Evolutionary conservation across 495 filamentous ascomycete species (phyloP), one percentile per base, ranked within the genome.

Genomic region (Aspergillus wentii): DNA sequence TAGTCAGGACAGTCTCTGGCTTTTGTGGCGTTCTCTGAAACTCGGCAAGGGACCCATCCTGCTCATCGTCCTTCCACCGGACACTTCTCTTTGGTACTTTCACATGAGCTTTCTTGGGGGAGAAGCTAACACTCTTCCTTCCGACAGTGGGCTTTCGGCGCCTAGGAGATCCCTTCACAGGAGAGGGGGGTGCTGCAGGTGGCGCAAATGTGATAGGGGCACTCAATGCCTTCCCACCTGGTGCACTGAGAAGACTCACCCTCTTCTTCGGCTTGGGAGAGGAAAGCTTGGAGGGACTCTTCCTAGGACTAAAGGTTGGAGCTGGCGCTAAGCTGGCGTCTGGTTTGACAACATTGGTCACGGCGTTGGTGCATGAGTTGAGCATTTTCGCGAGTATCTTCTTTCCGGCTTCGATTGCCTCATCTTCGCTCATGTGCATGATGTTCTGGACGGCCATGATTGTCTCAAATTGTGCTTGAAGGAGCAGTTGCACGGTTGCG

Each of bases 391-490:
- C 67, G 8, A 99, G 81, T 35, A 90, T 79, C n/a, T 57, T 71
- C 51, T 83, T 86, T 19, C 90, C 94, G 43, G 82, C 80, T 30
- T 82, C 66, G 18, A 95, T 71, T 4, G 90, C 90, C 38, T 95
- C 85, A 18, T 47, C 76, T 62, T 92, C 88, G 47, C 66, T 80
- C 75, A 96, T 83, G 19, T 75, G 68, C 49, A 92, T 74, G 25
- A 94, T 83, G 41, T 84, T 83, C 40, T 82, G 78, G 40, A 99
- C 74, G 1, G 86, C 83, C 14, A 82, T 71, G 35, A 96, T 78
- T 3, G 87, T 86, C 54, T 97, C 91, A 51, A 97, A 92, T 52
- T 97, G 91, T 17, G 91, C 86, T 33, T 82, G 80, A 6, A 96
- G 74, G 28, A 97, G 75, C 5, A 84, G 73, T 58, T 95, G 89